Evolutionary conservation across 352 stramenopile genomes (phyloP).

Genomic region (Phytophthora niederhauseri): DNA sequence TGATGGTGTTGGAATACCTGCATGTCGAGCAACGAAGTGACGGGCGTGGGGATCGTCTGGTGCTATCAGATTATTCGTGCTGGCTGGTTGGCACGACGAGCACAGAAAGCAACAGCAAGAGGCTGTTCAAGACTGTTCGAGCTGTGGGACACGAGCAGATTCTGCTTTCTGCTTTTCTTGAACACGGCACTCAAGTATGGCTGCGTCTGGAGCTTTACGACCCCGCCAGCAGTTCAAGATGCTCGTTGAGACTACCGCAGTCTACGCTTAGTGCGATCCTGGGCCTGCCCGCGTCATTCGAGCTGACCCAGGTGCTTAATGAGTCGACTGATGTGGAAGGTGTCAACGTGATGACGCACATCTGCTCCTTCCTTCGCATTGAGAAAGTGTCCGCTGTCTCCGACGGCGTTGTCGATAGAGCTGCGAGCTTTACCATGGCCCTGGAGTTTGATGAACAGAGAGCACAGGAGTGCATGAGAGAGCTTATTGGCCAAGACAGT

Average conservation of each 20-base stretch:
- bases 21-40: constrained; percentile 60
- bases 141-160: constrained; percentile 43
- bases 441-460: constrained; percentile 25
- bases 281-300: constrained; percentile 16
- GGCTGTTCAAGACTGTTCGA: constrained; percentile 61
- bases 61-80: constrained; percentile 48
- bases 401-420: constrained; percentile 10
- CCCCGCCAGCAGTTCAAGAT: constrained; percentile 43
- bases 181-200: constrained; percentile 1
- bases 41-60: constrained; percentile 49
- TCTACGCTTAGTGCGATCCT: constrained; percentile 14
- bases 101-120: constrained; percentile 1
- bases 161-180: constrained; percentile 40
- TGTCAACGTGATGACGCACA: constrained; percentile 40
- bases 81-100: not conserved
- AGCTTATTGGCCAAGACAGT: not conserved
- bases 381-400: constrained; percentile 20
- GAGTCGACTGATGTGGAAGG: not conserved
- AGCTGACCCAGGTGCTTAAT: constrained; percentile 6
- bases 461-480: constrained; percentile 16
- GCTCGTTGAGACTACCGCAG: constrained; percentile 17
- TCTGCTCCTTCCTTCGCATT: constrained; percentile 49
- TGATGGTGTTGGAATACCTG: constrained; percentile 56
- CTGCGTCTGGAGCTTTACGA: constrained; percentile 49
- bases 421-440: constrained; percentile 9